A percentile compares a stretch with the other conserved stretches of the same genome.
Evolutionary conservation across 164 flowering plant genomes (phyloP).

Genomic region (Vitis cinerea): DNA sequence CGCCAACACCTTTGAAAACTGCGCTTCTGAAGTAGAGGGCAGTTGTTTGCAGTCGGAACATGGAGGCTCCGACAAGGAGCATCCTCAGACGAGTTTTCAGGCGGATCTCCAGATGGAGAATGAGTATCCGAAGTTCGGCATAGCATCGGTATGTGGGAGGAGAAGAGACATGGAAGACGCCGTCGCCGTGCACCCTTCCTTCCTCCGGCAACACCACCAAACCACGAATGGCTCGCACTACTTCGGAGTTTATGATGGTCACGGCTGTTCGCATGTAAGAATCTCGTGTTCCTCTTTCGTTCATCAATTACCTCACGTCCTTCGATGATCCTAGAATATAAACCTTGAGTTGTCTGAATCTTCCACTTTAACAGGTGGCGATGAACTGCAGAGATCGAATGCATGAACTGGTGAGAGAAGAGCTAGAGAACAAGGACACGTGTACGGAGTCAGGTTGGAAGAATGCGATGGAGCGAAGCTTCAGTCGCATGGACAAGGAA

Average conservation of each 20-base stretch:
- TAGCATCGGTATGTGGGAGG: slow-evolving; percentile 70
- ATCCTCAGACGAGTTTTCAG: neutral
- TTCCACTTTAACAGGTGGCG: slow-evolving; percentile 57
- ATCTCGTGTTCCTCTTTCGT: neutral
- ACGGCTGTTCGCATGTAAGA: slow-evolving; percentile 90
- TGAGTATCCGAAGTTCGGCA: slow-evolving; percentile 38
- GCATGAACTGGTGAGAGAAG: slow-evolving; percentile 70
- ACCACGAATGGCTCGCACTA: slow-evolving; percentile 35
- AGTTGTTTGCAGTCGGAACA: too few species aligned
- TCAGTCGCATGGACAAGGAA: slow-evolving; percentile 67
- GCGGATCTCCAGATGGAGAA: neutral
- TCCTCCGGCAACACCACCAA: slow-evolving; percentile 9
- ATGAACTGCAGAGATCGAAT: slow-evolving; percentile 62
- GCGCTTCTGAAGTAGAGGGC: neutral
- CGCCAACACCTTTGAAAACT: slow-evolving; percentile 19
- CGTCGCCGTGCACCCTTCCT: slow-evolving; percentile 48
- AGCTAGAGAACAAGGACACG: slow-evolving; percentile 28
- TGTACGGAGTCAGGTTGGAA: slow-evolving; percentile 37
- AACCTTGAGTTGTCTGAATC: neutral
- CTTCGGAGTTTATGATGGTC: slow-evolving; percentile 88
- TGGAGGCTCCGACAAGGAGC: too few species aligned
- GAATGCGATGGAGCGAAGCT: slow-evolving; percentile 52
- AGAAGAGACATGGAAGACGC: slow-evolving; percentile 84
- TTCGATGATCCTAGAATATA: too few species aligned
- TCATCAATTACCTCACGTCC: too few species aligned